Evolutionary conservation across 2,329 filamentous ascomycete species (phyloP).

Genomic region (Cladosporium sp.): DNA sequence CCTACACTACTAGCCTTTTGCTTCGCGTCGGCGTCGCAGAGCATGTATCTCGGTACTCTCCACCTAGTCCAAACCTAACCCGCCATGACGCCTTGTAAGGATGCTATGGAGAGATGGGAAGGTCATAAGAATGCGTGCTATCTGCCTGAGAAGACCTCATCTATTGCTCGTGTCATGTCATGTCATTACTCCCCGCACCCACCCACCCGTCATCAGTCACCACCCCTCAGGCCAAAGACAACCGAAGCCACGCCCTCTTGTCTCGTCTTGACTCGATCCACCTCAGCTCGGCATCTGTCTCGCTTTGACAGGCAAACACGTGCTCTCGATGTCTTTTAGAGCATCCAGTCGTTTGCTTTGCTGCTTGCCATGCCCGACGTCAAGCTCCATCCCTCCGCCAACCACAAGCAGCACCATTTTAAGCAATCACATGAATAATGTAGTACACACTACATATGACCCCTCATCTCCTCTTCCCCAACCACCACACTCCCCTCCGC

Average conservation of each 20-base stretch:
- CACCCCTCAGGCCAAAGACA: not conserved
- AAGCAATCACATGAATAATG: not conserved
- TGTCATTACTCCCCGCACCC: not conserved
- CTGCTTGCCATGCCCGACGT: not conserved
- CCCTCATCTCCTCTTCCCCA: constrained; percentile 9
- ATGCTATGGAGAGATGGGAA: not conserved
- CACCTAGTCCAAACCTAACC: not conserved
- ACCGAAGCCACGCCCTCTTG: not conserved
- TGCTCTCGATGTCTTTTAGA: not conserved
- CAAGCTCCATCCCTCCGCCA: constrained; percentile 1
- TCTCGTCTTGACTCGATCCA: not conserved
- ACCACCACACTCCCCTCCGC: constrained; percentile 1
- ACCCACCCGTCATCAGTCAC: not conserved
- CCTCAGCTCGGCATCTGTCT: not conserved
- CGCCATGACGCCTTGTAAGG: constrained; percentile 1
- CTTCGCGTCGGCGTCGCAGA: not conserved
- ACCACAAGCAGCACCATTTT: not conserved
- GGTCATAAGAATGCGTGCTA: not conserved
- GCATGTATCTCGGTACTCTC: constrained; percentile 2
- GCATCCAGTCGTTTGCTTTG: not conserved
- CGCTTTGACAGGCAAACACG: constrained; percentile 4
- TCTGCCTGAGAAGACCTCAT: not conserved
- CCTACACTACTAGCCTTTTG: not conserved
- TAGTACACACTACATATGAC: constrained; percentile 3
- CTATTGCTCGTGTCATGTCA: not conserved